Conservation (phyloP, 176 grass and related monocot genomes). For the Rhynchospora pubera region DNA sequence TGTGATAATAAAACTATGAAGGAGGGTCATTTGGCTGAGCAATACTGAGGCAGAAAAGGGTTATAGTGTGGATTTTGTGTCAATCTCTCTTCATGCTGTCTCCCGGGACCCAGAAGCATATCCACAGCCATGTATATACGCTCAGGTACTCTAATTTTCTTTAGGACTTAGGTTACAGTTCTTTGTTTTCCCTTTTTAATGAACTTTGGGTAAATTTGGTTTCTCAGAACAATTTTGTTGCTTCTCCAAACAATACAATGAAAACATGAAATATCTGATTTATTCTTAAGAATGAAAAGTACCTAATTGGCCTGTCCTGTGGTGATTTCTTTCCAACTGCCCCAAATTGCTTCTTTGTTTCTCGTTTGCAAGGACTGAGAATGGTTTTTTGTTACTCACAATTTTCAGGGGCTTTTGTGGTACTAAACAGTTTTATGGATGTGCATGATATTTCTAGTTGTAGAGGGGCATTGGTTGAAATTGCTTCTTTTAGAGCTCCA, state of each 20-base stretch:
- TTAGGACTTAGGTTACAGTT: not conserved
- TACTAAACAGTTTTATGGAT: not conserved
- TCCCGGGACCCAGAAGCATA: constrained; percentile 82
- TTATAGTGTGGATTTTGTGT: constrained; percentile 72
- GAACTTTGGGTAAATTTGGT: not conserved
- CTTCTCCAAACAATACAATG: not conserved
- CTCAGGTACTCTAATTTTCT: constrained; percentile 54
- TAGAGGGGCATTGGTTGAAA: not conserved
- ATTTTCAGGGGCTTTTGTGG: not conserved
- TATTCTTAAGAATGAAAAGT: not conserved
- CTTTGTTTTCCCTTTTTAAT: not conserved
- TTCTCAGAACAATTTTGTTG: not conserved
- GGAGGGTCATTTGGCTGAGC: constrained; percentile 93
- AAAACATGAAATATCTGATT: not conserved
- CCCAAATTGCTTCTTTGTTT: not conserved
- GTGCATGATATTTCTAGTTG: not conserved
- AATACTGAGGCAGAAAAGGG: constrained; percentile 56
- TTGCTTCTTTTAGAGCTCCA: not conserved
- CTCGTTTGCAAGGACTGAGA: not conserved
- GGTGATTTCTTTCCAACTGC: not conserved
- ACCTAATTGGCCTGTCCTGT: not conserved
- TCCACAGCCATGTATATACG: constrained; percentile 67
- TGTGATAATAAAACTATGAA: constrained; percentile 13
- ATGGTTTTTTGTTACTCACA: not conserved
- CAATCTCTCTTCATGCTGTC: constrained; percentile 76